Conservation (phyloP, 192 early-diverging fungal species). For the Linnemannia elongata region DNA sequence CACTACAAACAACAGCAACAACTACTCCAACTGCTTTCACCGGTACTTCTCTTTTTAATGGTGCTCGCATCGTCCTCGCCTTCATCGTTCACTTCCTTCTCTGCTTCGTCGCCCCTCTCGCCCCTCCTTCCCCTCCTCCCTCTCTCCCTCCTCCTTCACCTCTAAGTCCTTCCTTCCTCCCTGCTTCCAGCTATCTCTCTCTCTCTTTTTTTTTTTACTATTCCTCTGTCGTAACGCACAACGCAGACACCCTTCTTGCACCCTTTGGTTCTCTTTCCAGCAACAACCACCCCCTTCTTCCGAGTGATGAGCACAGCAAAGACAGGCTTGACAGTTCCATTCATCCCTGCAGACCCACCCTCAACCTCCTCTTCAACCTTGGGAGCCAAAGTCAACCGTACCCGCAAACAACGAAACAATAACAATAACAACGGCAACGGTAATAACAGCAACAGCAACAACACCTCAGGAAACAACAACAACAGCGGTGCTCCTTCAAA, state of each 20-base stretch:
- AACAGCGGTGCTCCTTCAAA: conserved; percentile 21
- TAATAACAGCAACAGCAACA: conserved; percentile 8
- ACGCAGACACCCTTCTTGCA: not conserved
- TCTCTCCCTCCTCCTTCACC: conserved; percentile 16
- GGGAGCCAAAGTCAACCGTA: conserved; percentile 27
- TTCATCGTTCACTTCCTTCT: conserved; percentile 2
- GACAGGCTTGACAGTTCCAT: conserved; percentile 56
- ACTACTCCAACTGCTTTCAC: not conserved
- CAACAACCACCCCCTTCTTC: conserved; percentile 1
- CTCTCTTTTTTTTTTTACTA: not conserved
- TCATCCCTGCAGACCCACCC: conserved; percentile 39
- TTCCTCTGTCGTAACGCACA: not conserved
- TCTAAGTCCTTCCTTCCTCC: conserved; percentile 9
- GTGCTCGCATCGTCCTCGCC: not conserved
- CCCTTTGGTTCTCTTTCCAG: not conserved
- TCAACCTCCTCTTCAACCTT: conserved; percentile 12
- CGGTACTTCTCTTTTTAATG: not conserved
- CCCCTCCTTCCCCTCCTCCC: not conserved
- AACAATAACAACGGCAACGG: conserved; percentile 5
- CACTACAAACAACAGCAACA: not conserved
- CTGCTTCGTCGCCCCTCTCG: not conserved
- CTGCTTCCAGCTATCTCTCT: not conserved
- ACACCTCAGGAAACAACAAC: not conserved
- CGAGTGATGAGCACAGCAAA: conserved; percentile 61
- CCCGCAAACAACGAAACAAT: conserved; percentile 29